A percentile compares a stretch with the other conserved stretches of the same genome.
Conservation (phyloP, 139 green algal genomes). For the Limnomonas spitsbergensis region DNA sequence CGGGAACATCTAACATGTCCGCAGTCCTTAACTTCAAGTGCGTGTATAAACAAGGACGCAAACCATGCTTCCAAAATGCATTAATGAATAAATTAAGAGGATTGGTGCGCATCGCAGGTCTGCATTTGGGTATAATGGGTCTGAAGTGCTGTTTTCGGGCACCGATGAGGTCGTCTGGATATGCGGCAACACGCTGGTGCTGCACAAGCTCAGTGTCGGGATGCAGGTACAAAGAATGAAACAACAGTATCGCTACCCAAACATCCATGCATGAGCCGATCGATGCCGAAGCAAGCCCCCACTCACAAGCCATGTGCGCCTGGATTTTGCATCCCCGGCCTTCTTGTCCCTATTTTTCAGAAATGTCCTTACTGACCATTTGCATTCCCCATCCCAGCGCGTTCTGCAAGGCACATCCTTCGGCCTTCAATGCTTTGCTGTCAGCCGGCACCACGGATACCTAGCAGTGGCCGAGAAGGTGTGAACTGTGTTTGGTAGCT, state of each 20-base stretch:
- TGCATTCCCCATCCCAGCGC: background rate
- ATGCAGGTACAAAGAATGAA: background rate
- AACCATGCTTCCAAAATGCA: too few species aligned
- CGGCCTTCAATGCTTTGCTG: constrained; percentile 14
- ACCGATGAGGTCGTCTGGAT: background rate
- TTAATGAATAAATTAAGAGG: too few species aligned
- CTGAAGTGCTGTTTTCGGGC: background rate
- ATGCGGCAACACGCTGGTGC: constrained; percentile 4
- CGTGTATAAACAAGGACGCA: too few species aligned
- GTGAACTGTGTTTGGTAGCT: background rate
- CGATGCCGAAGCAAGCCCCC: too few species aligned
- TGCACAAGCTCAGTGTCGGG: background rate
- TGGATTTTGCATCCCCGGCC: too few species aligned
- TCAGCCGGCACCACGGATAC: background rate
- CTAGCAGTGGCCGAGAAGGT: constrained; percentile 17
- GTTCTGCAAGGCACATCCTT: background rate
- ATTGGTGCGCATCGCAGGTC: too few species aligned
- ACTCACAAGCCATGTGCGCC: too few species aligned
- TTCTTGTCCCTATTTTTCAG: background rate
- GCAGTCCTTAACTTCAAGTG: too few species aligned
- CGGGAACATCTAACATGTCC: too few species aligned
- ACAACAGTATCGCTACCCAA: too few species aligned
- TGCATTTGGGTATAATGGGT: constrained; percentile 8
- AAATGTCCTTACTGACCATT: background rate
- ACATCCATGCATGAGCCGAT: too few species aligned